Conservation (phyloP, 192 early-diverging fungal genomes). For the Radiomyces spectabilis region DNA sequence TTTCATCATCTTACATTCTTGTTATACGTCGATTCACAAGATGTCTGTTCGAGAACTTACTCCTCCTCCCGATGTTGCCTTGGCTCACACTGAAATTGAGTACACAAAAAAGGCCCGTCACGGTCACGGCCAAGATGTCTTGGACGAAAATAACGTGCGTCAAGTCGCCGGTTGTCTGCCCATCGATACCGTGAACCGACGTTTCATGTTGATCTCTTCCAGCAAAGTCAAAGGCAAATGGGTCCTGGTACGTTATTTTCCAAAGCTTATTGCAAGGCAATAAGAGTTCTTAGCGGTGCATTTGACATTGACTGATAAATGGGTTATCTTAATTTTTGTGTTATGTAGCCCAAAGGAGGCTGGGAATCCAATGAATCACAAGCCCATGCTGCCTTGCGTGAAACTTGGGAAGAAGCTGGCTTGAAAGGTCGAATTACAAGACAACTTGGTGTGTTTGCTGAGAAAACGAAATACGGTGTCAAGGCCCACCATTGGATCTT, state of each 20-base stretch:
- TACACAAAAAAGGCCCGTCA: slow-evolving; percentile 20
- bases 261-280: too few species aligned
- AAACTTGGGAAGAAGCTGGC: slow-evolving; percentile 65
- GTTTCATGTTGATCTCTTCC: slow-evolving; percentile 43
- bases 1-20: too few species aligned
- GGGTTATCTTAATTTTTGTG: not conserved
- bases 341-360: slow-evolving; percentile 49
- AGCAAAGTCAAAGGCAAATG: slow-evolving; percentile 36
- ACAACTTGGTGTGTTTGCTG: slow-evolving; percentile 42
- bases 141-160: slow-evolving; percentile 19
- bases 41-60: too few species aligned
- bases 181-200: slow-evolving; percentile 32
- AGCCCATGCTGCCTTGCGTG: slow-evolving; percentile 45
- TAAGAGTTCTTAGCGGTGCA: too few species aligned
- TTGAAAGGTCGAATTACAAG: slow-evolving; percentile 41
- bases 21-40: too few species aligned
- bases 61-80: too few species aligned
- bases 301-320: too few species aligned
- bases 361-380: slow-evolving; percentile 58
- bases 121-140: slow-evolving; percentile 14
- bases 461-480: slow-evolving; percentile 27
- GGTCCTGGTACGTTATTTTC: slow-evolving; percentile 40
- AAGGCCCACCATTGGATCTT: slow-evolving; percentile 39
- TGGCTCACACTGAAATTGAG: too few species aligned
- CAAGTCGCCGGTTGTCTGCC: slow-evolving; percentile 50